Evolutionary conservation across 2,329 filamentous ascomycete genomes (phyloP).

Genomic region (Blastomyces emzantsi): DNA sequence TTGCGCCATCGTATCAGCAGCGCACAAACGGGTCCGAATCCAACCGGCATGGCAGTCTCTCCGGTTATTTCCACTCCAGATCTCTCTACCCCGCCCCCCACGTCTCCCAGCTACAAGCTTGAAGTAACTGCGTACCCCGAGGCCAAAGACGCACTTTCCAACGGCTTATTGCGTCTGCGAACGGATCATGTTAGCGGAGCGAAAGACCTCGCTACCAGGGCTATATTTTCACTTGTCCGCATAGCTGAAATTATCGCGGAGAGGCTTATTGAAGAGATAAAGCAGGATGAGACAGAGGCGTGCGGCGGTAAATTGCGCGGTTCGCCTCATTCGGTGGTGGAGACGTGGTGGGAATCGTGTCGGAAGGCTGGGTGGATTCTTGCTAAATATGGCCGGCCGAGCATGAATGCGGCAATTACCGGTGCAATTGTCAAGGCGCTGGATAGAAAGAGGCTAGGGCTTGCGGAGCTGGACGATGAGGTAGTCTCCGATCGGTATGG

Average conservation of each 20-base stretch:
- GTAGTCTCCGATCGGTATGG: background rate
- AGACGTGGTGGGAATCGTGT: conserved; percentile 48
- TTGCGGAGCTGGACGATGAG: background rate
- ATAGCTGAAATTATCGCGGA: conserved; percentile 33
- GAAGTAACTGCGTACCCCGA: conserved; percentile 5
- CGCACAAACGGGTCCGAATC: background rate
- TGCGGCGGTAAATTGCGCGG: conserved; percentile 5
- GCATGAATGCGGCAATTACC: conserved; percentile 55
- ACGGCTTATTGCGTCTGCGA: conserved; percentile 43
- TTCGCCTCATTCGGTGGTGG: conserved; percentile 10
- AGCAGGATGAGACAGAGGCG: conserved; percentile 16
- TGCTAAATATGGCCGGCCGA: conserved; percentile 56
- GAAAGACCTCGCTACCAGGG: conserved; percentile 47
- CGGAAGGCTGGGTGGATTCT: conserved; percentile 54
- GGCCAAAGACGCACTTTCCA: conserved; percentile 40
- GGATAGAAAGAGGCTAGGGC: conserved; percentile 24
- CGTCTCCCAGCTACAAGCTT: background rate
- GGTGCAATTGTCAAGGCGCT: conserved; percentile 43
- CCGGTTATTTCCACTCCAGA: background rate
- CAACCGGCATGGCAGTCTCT: background rate
- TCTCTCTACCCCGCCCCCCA: background rate
- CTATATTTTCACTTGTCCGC: conserved; percentile 43
- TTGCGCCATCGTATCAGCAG: background rate
- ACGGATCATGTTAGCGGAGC: conserved; percentile 53
- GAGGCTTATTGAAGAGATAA: conserved; percentile 19